Base-by-base conservation (phyloP, 768 basidiomycete genomes). In the Lentinula sp. region DNA sequence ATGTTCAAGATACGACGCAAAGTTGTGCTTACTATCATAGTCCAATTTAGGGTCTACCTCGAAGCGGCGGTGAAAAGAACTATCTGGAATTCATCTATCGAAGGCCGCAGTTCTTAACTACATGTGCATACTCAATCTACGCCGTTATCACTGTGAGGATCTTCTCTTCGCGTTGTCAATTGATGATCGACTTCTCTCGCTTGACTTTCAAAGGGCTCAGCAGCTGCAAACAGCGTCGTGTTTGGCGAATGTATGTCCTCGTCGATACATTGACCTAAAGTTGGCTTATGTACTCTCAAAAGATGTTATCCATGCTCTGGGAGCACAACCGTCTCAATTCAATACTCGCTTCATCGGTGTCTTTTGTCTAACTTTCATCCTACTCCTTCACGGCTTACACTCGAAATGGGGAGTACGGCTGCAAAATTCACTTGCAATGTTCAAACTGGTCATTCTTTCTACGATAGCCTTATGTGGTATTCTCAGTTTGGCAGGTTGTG, bases 31-130 rank as follows among this genome's bases (percentile, higher is more conserved):
- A 60, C 53, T 57, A 59, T 54, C 34, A 35, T 40, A 43, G 39
- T 15, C 32, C 40, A n/a, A 0, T 18, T 6, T 53, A 89, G 85
- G 87, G 83, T 18, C 75, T 91, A 2, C 89, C 89, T 1, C 76
- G 83, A 2, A 89, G 79, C 59, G 89, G 89, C 1, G 89, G 86
- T 2, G 88, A 90, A 74, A 90, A 89, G 73, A 87, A 85, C 56
- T 91, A 90, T 65, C 71, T 91, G 40, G 87, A 89, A 63, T 88
- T 78, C 67, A 80, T 89, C n/a, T 90, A 82, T 70, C 75, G 80
- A 50, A 76, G 76, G 3, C 89, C 88, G 5, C 79, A 75, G 53
- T 87, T 85, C 65, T 70, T 91, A 66, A 76, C 74, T 13, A 85
- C 86, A 4, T 89, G 85, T 65, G 66, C 77, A 7, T 89, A 80